Base-by-base conservation (phyloP, 2,329 filamentous ascomycete species). In the Tolypocladium pustulatum region DNA sequence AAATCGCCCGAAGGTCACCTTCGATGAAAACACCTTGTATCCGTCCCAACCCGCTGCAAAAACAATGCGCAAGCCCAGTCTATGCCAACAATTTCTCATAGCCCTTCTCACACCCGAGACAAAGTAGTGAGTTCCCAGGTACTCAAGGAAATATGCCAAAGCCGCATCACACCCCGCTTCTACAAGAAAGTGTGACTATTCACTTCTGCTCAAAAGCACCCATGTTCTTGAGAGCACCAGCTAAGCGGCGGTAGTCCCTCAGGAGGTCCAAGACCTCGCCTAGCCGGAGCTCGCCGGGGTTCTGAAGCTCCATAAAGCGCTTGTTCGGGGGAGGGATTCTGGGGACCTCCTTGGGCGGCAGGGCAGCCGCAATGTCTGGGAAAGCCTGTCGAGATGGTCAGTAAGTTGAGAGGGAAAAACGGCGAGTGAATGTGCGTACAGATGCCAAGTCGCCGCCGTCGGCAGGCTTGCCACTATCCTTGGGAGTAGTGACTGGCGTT, bases 241-340 rank as follows among this genome's bases (percentile, higher is more conserved):
- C 88, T 54, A 93, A 73, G 57, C 89, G 78, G 65, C 89, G 83
- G 67, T 93, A 93, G 70, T 93, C 89, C 58, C 83, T 79, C 27
- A 93, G 72, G 55, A 93, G 74, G 58, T 88, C 83, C 30, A 87
- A 73, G 22, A 93, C 85, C 66, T 93, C 90, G n/a, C 84, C 82
- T 32, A 93, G 75, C 58, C 80, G 85, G 34, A 93, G 76, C 54
- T 93, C 89, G 0, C 81, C 81, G 0, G 86, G 85, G 67, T 86
- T 86, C 65, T 88, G 79, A 58, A 88, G 71, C 65, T 90, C 86
- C 75, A 92, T 80, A 69, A 92, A 92, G 56, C 85, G 82, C 69
- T 85, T 82, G 62, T 87, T 85, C 0, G 89, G 88, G 32, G 87
- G 87, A 8, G 82, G 76, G 38, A 87, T 76, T 68, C 82, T 84